Conservation (phyloP, 2,329 filamentous ascomycete species). For the Aspergillus transmontanensis region DNA sequence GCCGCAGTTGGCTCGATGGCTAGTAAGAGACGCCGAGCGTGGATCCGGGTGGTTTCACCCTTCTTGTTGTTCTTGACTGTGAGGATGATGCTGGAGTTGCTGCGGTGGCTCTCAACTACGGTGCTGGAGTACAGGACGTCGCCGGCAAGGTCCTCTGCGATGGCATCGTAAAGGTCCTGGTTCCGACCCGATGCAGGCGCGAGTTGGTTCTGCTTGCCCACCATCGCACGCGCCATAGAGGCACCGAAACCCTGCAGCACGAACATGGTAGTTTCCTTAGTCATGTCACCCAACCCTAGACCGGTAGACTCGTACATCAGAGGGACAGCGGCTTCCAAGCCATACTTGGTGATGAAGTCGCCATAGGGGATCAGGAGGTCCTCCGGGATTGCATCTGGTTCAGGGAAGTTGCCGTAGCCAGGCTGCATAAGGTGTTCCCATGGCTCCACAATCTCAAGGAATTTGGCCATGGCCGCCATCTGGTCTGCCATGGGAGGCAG, state of each 20-base stretch:
- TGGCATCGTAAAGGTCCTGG: constrained; percentile 45
- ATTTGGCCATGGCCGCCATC: constrained; percentile 20
- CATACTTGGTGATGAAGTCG: constrained; percentile 25
- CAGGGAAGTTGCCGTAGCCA: constrained; percentile 21
- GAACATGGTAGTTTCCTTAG: constrained; percentile 17
- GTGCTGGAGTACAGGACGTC: constrained; percentile 45
- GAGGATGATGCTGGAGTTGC: constrained; percentile 33
- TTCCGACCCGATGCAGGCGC: constrained; percentile 37
- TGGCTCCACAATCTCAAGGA: constrained; percentile 20
- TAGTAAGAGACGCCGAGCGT: constrained; percentile 42
- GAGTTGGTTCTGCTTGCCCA: constrained; percentile 33
- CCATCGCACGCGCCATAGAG: constrained; percentile 31
- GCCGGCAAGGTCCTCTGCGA: constrained; percentile 38
- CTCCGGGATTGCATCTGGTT: constrained; percentile 21
- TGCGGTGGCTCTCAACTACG: constrained; percentile 27
- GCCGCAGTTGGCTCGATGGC: constrained; percentile 40
- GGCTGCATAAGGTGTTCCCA: constrained; percentile 21
- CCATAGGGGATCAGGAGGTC: constrained; percentile 25
- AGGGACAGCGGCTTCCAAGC: constrained; percentile 19
- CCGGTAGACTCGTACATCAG: constrained; percentile 20
- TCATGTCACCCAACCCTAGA: constrained; percentile 18
- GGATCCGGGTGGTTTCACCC: constrained; percentile 28
- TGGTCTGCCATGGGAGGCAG: constrained; percentile 9
- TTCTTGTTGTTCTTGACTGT: constrained; percentile 31
- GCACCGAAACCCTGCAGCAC: constrained; percentile 18